phyloP scores from a whole-genome alignment of 1,284 basidiomycete species.

The Melampsora larici-populina region DNA sequence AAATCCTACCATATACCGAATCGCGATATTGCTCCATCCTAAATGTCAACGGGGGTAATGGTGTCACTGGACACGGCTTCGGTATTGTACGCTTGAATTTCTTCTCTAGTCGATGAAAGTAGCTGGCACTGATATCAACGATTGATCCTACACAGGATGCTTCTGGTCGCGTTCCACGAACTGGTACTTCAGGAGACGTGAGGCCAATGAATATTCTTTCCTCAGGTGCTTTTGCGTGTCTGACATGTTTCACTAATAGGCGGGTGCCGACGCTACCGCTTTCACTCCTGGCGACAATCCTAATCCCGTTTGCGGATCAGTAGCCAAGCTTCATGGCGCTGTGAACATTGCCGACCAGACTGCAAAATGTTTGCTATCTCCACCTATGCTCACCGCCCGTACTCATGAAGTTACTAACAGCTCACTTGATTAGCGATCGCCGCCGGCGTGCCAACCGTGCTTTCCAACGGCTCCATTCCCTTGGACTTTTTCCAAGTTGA shows the following conservation, averaged over 20 bases:
- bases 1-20: slow-evolving; percentile 14
- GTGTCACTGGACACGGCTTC: slow-evolving; percentile 21
- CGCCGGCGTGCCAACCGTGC: slow-evolving; percentile 1
- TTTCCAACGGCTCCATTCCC: slow-evolving; percentile 25
- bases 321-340: slow-evolving; percentile 3
- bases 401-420: background rate
- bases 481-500: slow-evolving; percentile 35
- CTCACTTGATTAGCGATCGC: background rate
- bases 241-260: background rate
- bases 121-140: background rate
- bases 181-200: slow-evolving; percentile 20
- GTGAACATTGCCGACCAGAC: slow-evolving; percentile 16
- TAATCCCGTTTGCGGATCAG: slow-evolving; percentile 22
- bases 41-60: slow-evolving; percentile 24
- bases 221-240: background rate
- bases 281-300: slow-evolving; percentile 7
- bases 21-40: slow-evolving; percentile 24
- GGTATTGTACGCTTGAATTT: slow-evolving; percentile 25
- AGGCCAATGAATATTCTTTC: background rate
- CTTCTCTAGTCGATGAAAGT: background rate
- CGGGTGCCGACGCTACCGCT: slow-evolving; percentile 21
- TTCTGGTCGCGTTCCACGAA: slow-evolving; percentile 13
- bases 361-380: background rate
- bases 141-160: background rate
- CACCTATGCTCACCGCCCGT: background rate